These are phyloP conservation scores for Colletotrichum filicis DNA, from an alignment of 2,329 filamentous ascomycete species.

Conservation along the genomic window DNA sequence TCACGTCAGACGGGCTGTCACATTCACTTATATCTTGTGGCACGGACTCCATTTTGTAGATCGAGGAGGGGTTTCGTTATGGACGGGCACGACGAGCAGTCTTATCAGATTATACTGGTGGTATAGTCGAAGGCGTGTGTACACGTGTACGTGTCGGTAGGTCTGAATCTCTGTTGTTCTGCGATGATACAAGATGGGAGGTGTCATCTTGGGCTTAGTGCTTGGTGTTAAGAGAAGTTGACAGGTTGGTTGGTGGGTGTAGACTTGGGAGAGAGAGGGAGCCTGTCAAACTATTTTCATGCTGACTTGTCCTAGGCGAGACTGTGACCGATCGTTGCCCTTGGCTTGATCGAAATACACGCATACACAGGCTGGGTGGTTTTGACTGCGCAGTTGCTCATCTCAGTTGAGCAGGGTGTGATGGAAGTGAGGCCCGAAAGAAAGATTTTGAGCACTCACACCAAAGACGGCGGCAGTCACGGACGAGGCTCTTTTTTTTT, in stretches of 20 bases:
- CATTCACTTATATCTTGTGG: not conserved
- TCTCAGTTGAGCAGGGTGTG: not conserved
- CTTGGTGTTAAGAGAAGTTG: too few relatives aligned
- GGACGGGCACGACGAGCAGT: not conserved
- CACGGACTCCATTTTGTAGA: not conserved
- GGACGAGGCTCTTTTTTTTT: too few relatives aligned
- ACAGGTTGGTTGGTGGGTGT: too few relatives aligned
- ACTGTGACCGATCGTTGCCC: not conserved
- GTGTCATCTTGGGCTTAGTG: too few relatives aligned
- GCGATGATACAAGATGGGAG: not conserved
- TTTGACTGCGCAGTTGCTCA: not conserved
- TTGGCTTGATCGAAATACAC: not conserved
- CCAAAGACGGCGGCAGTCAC: too few relatives aligned
- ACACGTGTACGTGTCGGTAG: not conserved
- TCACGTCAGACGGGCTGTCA: conserved; percentile 1
- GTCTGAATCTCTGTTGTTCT: not conserved
- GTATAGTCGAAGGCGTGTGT: not conserved
- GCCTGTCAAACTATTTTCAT: not conserved
- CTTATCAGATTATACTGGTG: not conserved
- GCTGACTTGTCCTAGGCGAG: too few relatives aligned
- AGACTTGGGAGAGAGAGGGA: not conserved
- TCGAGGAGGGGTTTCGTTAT: not conserved
- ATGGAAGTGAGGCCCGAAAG: not conserved
- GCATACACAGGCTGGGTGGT: not conserved
- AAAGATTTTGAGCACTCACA: too few relatives aligned